Evolutionary conservation across 2,329 filamentous ascomycete genomes (phyloP), one percentile per base, ranked within the genome.

Genomic region (Saccharata proteae): DNA sequence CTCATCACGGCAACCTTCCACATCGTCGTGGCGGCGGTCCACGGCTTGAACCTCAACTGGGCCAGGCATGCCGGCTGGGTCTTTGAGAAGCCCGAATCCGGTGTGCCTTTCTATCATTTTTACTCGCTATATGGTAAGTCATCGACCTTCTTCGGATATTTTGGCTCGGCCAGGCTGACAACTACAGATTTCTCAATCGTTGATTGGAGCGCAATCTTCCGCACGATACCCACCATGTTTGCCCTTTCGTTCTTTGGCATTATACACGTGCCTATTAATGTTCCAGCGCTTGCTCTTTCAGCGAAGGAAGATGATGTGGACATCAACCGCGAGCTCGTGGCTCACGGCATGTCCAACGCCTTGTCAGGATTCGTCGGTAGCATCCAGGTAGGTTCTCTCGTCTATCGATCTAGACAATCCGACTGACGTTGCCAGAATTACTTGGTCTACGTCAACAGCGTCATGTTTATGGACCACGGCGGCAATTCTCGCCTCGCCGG

Each of bases 221-320:
- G 85, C 46, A 86, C 80, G 1, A 69, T 94, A 17, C 90, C 90
- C 1, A 86, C 90, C 17, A 96, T 98, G 82, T 76, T 98, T 46
- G 90, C 90, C 0, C 62, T 98, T 38, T 96, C 90, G 0, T 98
- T 98, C 62, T 98, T 98, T 47, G 90, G 90, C 31, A 79, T 98
- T 34, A 70, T 98, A 3, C 90, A 98, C 51, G 90, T 98, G 3
- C 90, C 90, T 0, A 98, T 98, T 58, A 98, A 98, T 47, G 86
- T 98, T 4, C 90, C 90, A 3, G 90, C 90, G 3, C 62, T 98
- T 36, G 90, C 84, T 0, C 78, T 93, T 29, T 85, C 84, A 18
- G 83, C 81, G 4, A 84, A 85, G 25, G 86, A 96, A 54, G 90
- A 98, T 50, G 81, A 96, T 48, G 71, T 93, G 17, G 77, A 92